A percentile compares a stretch with the other conserved stretches of the same genome.
Evolutionary conservation across 2,329 filamentous ascomycete species (phyloP).

Genomic region (Curvularia sp.): DNA sequence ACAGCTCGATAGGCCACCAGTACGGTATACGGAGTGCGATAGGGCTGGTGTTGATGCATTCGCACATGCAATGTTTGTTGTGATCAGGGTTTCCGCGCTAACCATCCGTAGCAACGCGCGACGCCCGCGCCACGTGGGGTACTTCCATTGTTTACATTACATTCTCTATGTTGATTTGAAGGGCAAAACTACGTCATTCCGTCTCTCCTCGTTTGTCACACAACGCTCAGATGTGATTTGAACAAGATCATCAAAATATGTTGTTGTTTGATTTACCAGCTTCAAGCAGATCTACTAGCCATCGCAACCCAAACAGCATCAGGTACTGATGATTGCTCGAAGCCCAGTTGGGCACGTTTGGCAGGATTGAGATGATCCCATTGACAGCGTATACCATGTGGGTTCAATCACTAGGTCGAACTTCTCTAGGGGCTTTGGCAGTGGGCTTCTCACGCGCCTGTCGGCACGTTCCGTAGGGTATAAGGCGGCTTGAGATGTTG

Average conservation of each 20-base stretch:
- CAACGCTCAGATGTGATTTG: too few species aligned
- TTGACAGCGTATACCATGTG: background rate
- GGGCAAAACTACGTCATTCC: background rate
- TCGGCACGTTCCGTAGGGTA: slow-evolving; percentile 1
- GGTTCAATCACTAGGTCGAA: background rate
- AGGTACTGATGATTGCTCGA: background rate
- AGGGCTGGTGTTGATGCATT: slow-evolving; percentile 29
- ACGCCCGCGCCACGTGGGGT: slow-evolving; percentile 19
- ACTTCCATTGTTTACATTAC: slow-evolving; percentile 17
- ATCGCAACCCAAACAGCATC: background rate
- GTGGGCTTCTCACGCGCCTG: background rate
- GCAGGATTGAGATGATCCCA: background rate
- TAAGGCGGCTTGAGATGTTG: background rate
- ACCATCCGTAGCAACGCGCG: slow-evolving; percentile 36
- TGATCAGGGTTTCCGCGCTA: slow-evolving; percentile 29
- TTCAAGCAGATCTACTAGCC: background rate
- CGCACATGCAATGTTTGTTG: slow-evolving; percentile 41
- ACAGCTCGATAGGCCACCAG: slow-evolving; percentile 2
- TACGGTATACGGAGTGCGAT: slow-evolving; percentile 10
- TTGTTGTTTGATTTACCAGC: background rate
- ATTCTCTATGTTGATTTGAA: background rate
- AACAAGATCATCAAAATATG: background rate
- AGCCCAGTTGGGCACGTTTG: background rate
- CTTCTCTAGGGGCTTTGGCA: background rate
- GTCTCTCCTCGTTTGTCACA: background rate